These are phyloP conservation scores for Melampsora americana DNA, from an alignment of 1,284 basidiomycete genomes.

Conservation along the genomic window DNA sequence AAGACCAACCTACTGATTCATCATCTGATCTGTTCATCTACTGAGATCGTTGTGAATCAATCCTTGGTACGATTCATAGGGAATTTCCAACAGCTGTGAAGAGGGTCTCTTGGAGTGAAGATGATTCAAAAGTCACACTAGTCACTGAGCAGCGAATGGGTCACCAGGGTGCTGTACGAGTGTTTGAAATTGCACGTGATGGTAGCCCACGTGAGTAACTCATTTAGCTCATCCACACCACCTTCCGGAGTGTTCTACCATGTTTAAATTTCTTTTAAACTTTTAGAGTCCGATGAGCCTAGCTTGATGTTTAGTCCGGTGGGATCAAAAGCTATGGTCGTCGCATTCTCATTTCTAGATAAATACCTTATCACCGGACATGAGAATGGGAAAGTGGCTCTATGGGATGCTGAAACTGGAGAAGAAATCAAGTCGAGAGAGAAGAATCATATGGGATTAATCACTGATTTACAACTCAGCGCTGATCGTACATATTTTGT, in stretches of 20 bases:
- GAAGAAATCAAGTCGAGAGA: conserved; percentile 78
- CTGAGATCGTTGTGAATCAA: conserved; percentile 58
- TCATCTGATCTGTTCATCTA: background rate
- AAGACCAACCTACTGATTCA: background rate
- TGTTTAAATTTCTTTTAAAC: background rate
- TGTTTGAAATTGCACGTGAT: conserved; percentile 80
- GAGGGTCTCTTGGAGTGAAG: conserved; percentile 83
- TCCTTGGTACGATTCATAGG: conserved; percentile 63
- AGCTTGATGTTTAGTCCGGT: conserved; percentile 76
- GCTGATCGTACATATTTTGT: conserved; percentile 90
- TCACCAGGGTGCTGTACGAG: conserved; percentile 72
- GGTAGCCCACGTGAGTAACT: conserved; percentile 60
- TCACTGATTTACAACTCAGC: conserved; percentile 90
- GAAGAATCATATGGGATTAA: conserved; percentile 70
- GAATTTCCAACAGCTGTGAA: conserved; percentile 98
- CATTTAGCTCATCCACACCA: background rate
- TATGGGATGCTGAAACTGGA: conserved; percentile 78
- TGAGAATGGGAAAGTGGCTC: conserved; percentile 88
- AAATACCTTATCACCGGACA: conserved; percentile 86
- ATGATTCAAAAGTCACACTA: conserved; percentile 78
- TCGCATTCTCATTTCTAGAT: conserved; percentile 77
- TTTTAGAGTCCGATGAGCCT: conserved; percentile 70
- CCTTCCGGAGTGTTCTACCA: background rate
- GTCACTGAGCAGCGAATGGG: conserved; percentile 98
- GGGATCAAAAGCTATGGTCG: conserved; percentile 91